Percentiles rank a stretch among this genome's conserved stretches.
phyloP scores from a whole-genome alignment of 148 eudicot species.

The Vaccinium myrtillus region DNA sequence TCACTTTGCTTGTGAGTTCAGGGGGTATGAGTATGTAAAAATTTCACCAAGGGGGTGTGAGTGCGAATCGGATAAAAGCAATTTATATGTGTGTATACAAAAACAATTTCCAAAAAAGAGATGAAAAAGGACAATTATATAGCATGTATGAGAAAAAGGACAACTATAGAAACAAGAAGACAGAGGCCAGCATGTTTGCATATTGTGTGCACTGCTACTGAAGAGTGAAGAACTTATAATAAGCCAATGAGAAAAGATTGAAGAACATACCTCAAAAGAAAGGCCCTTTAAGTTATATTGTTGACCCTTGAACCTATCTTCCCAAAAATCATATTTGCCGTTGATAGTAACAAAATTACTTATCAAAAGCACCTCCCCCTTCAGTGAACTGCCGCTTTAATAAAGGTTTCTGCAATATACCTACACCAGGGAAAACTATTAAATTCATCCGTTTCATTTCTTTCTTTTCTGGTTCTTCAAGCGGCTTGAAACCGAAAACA shows the following conservation, averaged over 20 bases:
- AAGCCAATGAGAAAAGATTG: not conserved
- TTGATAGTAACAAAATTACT: not conserved
- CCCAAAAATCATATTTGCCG: not conserved
- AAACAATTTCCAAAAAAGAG: not conserved
- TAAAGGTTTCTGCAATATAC: conserved; percentile 64
- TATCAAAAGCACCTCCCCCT: not conserved
- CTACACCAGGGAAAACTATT: conserved; percentile 57
- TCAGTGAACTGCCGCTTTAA: conserved; percentile 17
- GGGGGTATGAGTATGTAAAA: not conserved
- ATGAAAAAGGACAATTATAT: not conserved
- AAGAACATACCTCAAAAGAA: not conserved
- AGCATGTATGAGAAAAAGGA: not conserved
- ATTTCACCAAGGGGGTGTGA: not conserved
- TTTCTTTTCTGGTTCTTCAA: conserved; percentile 48
- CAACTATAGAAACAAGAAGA: not conserved
- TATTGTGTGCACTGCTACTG: not conserved
- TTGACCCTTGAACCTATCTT: not conserved
- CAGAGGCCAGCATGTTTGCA: not conserved
- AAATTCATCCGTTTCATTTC: conserved; percentile 53
- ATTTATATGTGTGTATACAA: not conserved
- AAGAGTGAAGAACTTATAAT: not conserved
- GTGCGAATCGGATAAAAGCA: not conserved
- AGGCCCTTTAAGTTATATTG: not conserved
- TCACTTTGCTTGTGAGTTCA: not conserved
- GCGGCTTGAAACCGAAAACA: conserved; percentile 67